A percentile compares a stretch with the other conserved stretches of the same genome.
Evolutionary conservation across 768 basidiomycete species (phyloP).

Genomic region (Termitomyces sp.): DNA sequence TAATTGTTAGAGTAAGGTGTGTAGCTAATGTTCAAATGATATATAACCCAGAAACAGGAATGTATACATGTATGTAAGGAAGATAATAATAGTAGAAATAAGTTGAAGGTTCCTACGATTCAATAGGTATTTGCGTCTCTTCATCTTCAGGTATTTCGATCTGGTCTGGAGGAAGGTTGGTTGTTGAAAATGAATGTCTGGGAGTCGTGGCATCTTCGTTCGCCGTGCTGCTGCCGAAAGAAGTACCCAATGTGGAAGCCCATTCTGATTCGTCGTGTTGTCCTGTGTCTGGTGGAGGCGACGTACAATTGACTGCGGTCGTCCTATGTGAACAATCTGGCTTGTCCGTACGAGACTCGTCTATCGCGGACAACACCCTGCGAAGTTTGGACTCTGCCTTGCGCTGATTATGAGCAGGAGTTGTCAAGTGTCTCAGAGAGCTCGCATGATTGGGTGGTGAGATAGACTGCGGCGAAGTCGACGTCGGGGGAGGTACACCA

Average conservation of each 20-base stretch:
- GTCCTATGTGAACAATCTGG: conserved; percentile 15
- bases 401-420: conserved; percentile 32
- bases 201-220: conserved; percentile 40
- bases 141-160: conserved; percentile 11
- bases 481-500: conserved; percentile 31
- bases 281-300: conserved; percentile 22
- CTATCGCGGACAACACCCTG: conserved; percentile 65
- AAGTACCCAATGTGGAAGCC: conserved; percentile 33
- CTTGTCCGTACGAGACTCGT: conserved; percentile 43
- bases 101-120: conserved; percentile 5
- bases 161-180: conserved; percentile 17
- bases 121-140: conserved; percentile 18
- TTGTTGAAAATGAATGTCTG: conserved; percentile 28
- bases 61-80: conserved; percentile 13
- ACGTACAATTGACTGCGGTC: conserved; percentile 15
- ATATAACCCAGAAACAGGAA: conserved; percentile 15
- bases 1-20: conserved; percentile 11
- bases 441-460: conserved; percentile 36
- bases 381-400: conserved; percentile 67
- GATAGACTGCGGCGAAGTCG: conserved; percentile 42
- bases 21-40: conserved; percentile 12
- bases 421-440: conserved; percentile 48
- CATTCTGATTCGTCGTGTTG: conserved; percentile 27
- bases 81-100: conserved; percentile 13
- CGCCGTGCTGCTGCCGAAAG: conserved; percentile 22